Conservation (phyloP, 2,329 filamentous ascomycete genomes). For the Colletotrichum musicola region DNA sequence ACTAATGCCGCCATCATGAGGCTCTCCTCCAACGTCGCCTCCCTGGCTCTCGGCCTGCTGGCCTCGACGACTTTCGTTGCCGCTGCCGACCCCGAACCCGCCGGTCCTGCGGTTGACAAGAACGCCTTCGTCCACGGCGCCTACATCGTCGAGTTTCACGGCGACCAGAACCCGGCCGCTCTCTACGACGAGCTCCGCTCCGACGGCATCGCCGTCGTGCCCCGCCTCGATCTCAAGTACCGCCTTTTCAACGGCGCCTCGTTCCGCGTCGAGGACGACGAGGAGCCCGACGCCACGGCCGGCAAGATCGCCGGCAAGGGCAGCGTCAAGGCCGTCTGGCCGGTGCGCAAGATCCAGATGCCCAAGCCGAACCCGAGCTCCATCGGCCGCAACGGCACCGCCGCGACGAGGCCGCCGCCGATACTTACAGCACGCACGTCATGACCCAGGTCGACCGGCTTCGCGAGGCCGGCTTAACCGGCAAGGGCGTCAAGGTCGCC, state of each 20-base stretch:
- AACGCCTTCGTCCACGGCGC: constrained; percentile 40
- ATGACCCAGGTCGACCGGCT: constrained; percentile 55
- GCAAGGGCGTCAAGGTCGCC: constrained; percentile 58
- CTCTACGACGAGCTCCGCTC: constrained; percentile 41
- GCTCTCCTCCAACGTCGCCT: constrained; percentile 16
- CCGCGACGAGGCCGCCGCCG: constrained; percentile 12
- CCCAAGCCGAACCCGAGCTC: constrained; percentile 37
- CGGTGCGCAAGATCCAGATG: constrained; percentile 43
- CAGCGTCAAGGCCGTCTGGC: constrained; percentile 47
- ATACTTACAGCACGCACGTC: constrained; percentile 43
- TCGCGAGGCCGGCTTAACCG: constrained; percentile 58
- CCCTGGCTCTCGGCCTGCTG: constrained; percentile 18
- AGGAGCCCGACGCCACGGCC: constrained; percentile 42
- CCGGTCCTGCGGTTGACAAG: not conserved
- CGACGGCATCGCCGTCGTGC: constrained; percentile 38
- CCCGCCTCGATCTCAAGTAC: constrained; percentile 42
- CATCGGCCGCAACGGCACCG: constrained; percentile 39
- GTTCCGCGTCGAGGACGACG: constrained; percentile 43
- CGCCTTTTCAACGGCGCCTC: constrained; percentile 45
- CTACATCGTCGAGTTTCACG: constrained; percentile 45
- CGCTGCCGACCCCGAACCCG: not conserved
- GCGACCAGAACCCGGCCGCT: constrained; percentile 30
- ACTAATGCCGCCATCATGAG: constrained; percentile 23
- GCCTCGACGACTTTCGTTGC: constrained; percentile 10
- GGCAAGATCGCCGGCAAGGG: constrained; percentile 42